phyloP scores from a whole-genome alignment of 2,329 filamentous ascomycete species.

The Aspergillus pseudotamarii region DNA sequence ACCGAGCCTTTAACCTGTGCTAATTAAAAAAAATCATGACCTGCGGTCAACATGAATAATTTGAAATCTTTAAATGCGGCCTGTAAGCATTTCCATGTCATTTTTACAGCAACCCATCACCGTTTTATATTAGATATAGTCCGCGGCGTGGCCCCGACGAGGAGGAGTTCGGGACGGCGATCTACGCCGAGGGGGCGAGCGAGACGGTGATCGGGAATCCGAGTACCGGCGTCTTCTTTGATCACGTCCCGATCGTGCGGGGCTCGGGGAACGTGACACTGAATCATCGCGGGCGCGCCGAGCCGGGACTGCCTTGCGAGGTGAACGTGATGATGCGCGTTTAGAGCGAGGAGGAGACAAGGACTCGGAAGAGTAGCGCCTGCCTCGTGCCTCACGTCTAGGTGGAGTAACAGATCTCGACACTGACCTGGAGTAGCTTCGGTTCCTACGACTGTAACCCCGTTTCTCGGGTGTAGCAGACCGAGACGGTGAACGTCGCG shows the following conservation, averaged over 20 bases:
- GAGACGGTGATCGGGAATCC: constrained; percentile 24
- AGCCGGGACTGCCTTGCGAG: constrained; percentile 21
- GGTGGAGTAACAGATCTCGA: constrained; percentile 35
- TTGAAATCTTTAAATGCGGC: background rate
- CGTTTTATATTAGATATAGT: constrained; percentile 11
- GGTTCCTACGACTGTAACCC: constrained; percentile 24
- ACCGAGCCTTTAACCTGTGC: constrained; percentile 1
- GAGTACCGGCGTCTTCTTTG: constrained; percentile 21
- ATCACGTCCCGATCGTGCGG: constrained; percentile 16
- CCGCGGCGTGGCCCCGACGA: constrained; percentile 18
- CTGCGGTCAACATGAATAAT: background rate
- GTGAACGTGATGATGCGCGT: constrained; percentile 29
- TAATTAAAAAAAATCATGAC: background rate
- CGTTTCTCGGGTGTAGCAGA: constrained; percentile 34
- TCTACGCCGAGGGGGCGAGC: constrained; percentile 23
- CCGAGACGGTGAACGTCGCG: constrained; percentile 35
- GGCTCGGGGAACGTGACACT: constrained; percentile 28
- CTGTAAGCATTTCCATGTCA: background rate
- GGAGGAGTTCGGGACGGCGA: constrained; percentile 22
- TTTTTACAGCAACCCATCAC: background rate
- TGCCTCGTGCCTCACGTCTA: constrained; percentile 24
- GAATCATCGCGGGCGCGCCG: constrained; percentile 29
- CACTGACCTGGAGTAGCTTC: constrained; percentile 36
- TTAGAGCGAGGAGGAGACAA: constrained; percentile 33
- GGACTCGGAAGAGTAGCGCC: constrained; percentile 31